Evolutionary conservation across 2,329 filamentous ascomycete species (phyloP).

Genomic region (Sporothrix pseudoabietina): DNA sequence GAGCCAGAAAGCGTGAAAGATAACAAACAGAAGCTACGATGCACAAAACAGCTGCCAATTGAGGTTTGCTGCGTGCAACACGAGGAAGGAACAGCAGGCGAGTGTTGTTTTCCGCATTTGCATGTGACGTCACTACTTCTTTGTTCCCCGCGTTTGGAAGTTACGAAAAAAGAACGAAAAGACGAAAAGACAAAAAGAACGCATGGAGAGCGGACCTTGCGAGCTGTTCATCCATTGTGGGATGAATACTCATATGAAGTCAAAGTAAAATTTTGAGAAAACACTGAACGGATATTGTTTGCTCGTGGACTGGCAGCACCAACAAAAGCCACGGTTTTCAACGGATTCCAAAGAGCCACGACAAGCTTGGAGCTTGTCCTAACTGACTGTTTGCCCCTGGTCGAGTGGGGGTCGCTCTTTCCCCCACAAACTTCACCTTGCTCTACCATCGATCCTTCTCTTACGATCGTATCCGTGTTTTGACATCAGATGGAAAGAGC

Average conservation of each 20-base stretch:
- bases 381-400: neutral
- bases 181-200: neutral
- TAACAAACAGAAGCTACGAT: neutral
- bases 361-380: neutral
- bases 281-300: neutral
- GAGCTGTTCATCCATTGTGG: neutral
- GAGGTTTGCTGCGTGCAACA: neutral
- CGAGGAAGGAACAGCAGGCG: neutral
- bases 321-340: too few relatives aligned
- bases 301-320: neutral
- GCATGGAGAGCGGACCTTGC: neutral
- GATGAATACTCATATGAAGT: neutral
- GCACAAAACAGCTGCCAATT: constrained; percentile 13
- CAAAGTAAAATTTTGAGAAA: neutral
- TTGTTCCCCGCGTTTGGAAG: neutral
- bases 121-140: constrained; percentile 12
- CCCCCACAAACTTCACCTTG: neutral
- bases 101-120: neutral
- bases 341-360: neutral
- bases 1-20: neutral
- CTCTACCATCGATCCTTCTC: neutral
- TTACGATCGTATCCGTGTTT: neutral
- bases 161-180: too few relatives aligned
- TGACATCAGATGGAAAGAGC: constrained; percentile 2
- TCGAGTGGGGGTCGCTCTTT: constrained; percentile 18